These are phyloP conservation scores for Trichoderma koningiopsis DNA, from an alignment of 2,329 filamentous ascomycete species.

Conservation along the genomic window DNA sequence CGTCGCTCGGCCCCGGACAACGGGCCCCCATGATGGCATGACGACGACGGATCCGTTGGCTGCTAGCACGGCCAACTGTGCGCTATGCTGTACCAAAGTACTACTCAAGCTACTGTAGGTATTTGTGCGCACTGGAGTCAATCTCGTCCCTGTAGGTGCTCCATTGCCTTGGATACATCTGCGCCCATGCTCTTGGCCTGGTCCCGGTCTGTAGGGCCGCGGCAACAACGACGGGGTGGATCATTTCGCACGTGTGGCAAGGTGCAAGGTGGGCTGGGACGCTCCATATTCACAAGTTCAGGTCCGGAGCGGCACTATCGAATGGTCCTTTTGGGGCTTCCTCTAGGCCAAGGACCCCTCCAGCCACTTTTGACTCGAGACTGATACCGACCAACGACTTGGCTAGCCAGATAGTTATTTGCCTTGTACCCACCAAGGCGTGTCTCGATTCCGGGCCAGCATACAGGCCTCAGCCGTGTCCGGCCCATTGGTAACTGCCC, in stretches of 20 bases:
- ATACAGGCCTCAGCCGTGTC: conserved; percentile 29
- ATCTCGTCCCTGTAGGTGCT: conserved; percentile 2
- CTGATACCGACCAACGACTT: conserved; percentile 25
- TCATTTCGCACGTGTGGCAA: conserved; percentile 26
- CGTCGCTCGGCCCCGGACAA: conserved; percentile 2
- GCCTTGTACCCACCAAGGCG: conserved; percentile 21
- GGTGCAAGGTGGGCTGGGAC: conserved; percentile 25
- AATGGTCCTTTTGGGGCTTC: conserved; percentile 26
- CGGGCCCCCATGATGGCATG: conserved; percentile 21
- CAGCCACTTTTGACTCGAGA: conserved; percentile 21
- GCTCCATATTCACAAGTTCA: conserved; percentile 25
- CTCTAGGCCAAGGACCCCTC: conserved; percentile 17
- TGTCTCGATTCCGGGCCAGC: conserved; percentile 6
- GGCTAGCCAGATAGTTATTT: conserved; percentile 17
- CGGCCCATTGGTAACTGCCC: conserved; percentile 29
- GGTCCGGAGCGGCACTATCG: conserved; percentile 26
- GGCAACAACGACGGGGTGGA: conserved; percentile 21
- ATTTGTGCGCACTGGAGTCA: conserved; percentile 9
- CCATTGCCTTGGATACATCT: conserved; percentile 14
- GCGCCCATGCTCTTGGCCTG: conserved; percentile 12
- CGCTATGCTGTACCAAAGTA: neutral
- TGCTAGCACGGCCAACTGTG: conserved; percentile 19
- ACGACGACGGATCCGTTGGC: conserved; percentile 19
- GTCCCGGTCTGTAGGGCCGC: conserved; percentile 23
- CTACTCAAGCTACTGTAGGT: neutral